Base-by-base conservation (phyloP, 208 protist genomes). In the Wallacemonas collosoma region DNA sequence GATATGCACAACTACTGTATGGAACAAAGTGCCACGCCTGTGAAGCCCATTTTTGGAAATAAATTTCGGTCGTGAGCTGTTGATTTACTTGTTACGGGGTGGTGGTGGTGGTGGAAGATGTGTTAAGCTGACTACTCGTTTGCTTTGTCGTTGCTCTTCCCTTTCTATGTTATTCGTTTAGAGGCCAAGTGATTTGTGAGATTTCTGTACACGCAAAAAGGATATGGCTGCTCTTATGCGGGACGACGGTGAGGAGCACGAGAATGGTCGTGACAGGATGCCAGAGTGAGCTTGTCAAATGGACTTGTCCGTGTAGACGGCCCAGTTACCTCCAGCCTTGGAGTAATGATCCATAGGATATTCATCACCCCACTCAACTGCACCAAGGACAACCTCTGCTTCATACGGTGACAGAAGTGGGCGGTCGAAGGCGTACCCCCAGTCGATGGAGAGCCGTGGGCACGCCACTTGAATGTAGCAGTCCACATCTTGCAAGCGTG, bases 271-370 rank as follows among this genome's bases (percentile, higher is more conserved):
- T 50, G 45, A 50, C 0, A 50, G 45, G 26, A 26, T 26, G 26
- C 26, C 26, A 58, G 54, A 58, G 53, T 43, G 26, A 56, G 26
- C 26, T 57, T 47, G 12, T 77, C 82, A 87, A 38, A 88, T 17
- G 7, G 68, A 54, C 77, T 95, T 95, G 71, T 97, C 84, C 17
- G 86, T 91, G 76, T 99, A 98, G n/a, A 98, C 95, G 11, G 93
- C 92, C 97, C 97, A 99, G 35, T 77, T 76, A 15, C 97, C 97
- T 38, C 97, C 97, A 47, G 75, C 76, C 55, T 88, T 85, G n/a
- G 97, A 95, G 79, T 99, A 99, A 78, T 98, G 98, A 72, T 99
- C 98, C 98, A 99, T 99, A 39, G 98, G 98, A 74, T 99, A 99
- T 55, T 80, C 71, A 4, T 83, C 68, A 45, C 91, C 88, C 96